These are phyloP conservation scores for Solanum tarijense DNA, from an alignment of 257 asterid genomes.

Conservation along the genomic window DNA sequence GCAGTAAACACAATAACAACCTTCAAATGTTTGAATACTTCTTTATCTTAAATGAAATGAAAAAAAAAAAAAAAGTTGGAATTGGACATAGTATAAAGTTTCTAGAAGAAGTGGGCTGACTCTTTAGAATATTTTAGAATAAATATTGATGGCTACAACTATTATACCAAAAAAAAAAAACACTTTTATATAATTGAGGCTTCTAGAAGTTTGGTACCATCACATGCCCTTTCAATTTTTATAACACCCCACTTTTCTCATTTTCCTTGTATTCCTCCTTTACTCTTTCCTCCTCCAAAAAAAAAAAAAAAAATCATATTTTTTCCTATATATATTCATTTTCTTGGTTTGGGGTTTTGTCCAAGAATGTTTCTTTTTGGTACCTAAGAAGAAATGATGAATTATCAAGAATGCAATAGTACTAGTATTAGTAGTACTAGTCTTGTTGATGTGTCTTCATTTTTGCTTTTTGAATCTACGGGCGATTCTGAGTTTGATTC, in stretches of 20 bases:
- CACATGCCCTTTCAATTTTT: neutral
- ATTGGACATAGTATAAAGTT: neutral
- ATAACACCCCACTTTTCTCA: neutral
- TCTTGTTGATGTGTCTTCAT: conserved; percentile 4
- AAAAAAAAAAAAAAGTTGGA: neutral
- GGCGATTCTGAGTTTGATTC: conserved; percentile 8
- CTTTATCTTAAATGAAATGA: neutral
- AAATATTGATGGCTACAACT: neutral
- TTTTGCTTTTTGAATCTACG: neutral
- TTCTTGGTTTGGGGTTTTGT: neutral
- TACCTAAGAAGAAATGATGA: neutral
- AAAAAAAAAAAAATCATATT: neutral
- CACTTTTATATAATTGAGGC: neutral
- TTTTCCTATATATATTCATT: neutral
- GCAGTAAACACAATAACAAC: neutral
- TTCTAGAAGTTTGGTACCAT: conserved; percentile 1
- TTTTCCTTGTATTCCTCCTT: neutral
- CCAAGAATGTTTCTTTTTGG: neutral
- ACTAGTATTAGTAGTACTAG: neutral
- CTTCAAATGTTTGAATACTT: neutral
- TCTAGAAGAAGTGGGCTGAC: conserved; percentile 2
- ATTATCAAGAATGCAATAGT: neutral
- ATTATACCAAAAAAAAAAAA: too few relatives aligned
- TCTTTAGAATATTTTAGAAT: neutral
- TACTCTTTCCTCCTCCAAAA: neutral